Conservation (phyloP, 1,284 basidiomycete genomes). For the Phellinidium pouzarii region DNA sequence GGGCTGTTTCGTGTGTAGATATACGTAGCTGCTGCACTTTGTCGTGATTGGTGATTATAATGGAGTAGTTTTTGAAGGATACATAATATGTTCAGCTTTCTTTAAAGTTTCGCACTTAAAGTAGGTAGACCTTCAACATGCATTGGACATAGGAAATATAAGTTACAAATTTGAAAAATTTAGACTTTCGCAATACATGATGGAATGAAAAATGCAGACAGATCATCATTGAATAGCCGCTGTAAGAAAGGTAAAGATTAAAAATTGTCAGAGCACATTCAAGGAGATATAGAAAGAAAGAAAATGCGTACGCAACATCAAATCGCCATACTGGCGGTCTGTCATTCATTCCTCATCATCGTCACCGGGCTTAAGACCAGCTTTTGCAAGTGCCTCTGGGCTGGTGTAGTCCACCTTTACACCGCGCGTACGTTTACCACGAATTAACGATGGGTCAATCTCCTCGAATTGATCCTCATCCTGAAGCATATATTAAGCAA, state of each 20-base stretch:
- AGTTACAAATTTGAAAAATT: too few species aligned
- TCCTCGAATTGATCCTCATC: conserved; percentile 16
- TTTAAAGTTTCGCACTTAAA: not conserved
- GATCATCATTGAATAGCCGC: too few species aligned
- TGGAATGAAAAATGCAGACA: too few species aligned
- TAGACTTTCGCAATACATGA: too few species aligned
- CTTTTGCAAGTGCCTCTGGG: conserved; percentile 16
- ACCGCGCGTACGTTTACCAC: conserved; percentile 14
- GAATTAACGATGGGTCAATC: conserved; percentile 16
- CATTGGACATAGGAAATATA: too few species aligned
- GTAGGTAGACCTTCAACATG: not conserved
- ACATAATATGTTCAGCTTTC: not conserved
- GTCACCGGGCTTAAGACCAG: conserved; percentile 13
- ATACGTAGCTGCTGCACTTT: conserved; percentile 1
- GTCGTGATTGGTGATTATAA: not conserved
- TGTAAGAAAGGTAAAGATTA: too few species aligned
- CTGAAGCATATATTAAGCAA: not conserved
- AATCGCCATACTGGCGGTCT: too few species aligned
- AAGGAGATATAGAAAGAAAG: too few species aligned
- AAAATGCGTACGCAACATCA: too few species aligned
- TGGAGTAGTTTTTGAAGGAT: conserved; percentile 2
- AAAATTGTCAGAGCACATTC: too few species aligned
- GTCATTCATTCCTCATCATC: conserved; percentile 15
- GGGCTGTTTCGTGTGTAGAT: conserved; percentile 7
- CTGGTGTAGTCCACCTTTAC: conserved; percentile 19